Evolutionary conservation across 2,329 filamentous ascomycete species (phyloP).

Genomic region (Dactylellina sp.): DNA sequence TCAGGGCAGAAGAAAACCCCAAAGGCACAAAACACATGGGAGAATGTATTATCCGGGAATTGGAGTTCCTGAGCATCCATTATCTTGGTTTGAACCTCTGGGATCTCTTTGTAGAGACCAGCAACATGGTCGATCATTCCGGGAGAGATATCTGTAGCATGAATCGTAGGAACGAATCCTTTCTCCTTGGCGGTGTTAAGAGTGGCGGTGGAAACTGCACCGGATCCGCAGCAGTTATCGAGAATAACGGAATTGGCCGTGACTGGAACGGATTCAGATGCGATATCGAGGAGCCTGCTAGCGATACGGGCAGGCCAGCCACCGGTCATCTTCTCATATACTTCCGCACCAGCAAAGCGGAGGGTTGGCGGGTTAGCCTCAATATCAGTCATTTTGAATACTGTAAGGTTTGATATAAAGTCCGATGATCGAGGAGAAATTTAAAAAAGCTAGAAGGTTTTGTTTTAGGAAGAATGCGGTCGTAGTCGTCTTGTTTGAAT

Average conservation of each 20-base stretch:
- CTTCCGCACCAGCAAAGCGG: slow-evolving; percentile 33
- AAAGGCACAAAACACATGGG: slow-evolving; percentile 44
- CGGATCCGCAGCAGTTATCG: slow-evolving; percentile 54
- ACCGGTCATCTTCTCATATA: slow-evolving; percentile 48
- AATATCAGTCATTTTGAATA: slow-evolving; percentile 12
- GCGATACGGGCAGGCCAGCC: slow-evolving; percentile 50
- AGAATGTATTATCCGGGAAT: slow-evolving; percentile 49
- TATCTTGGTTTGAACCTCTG: slow-evolving; percentile 30
- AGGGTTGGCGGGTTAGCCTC: background rate
- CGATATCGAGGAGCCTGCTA: slow-evolving; percentile 15
- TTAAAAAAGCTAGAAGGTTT: too few species aligned
- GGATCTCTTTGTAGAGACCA: slow-evolving; percentile 15
- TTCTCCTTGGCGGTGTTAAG: slow-evolving; percentile 20
- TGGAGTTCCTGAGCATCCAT: slow-evolving; percentile 40
- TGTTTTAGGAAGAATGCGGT: too few species aligned
- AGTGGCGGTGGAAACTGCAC: slow-evolving; percentile 43
- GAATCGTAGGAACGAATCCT: slow-evolving; percentile 31
- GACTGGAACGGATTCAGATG: slow-evolving; percentile 10
- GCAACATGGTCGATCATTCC: slow-evolving; percentile 36
- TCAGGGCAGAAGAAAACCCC: slow-evolving; percentile 54
- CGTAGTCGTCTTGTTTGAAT: background rate
- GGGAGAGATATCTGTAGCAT: slow-evolving; percentile 43
- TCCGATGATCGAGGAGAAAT: too few species aligned
- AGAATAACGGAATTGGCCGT: slow-evolving; percentile 35
- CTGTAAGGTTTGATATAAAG: background rate